phyloP scores from a whole-genome alignment of 306 rosid species.

The Lablab purpureus region DNA sequence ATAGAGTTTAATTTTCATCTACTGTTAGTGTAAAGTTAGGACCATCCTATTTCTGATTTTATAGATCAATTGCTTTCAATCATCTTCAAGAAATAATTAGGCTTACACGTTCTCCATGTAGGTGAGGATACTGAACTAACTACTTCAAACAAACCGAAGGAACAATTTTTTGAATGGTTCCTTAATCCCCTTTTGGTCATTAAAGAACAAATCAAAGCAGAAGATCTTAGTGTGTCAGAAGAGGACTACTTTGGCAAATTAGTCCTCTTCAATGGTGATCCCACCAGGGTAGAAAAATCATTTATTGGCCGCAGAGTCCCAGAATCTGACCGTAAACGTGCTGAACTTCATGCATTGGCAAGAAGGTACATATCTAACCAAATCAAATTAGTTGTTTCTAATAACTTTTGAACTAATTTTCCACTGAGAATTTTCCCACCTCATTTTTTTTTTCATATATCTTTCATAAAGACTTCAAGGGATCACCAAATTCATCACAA shows the following conservation, averaged over 20 bases:
- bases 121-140: conserved; percentile 81
- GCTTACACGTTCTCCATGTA: conserved; percentile 45
- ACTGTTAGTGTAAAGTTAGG: neutral
- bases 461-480: conserved; percentile 74
- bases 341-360: conserved; percentile 88
- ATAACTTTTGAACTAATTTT: neutral
- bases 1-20: neutral
- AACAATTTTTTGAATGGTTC: conserved; percentile 84
- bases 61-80: conserved; percentile 18
- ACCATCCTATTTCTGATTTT: neutral
- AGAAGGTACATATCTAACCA: conserved; percentile 65
- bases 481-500: conserved; percentile 83
- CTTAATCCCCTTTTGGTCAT: conserved; percentile 82
- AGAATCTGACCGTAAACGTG: conserved; percentile 75
- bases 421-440: neutral
- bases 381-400: neutral
- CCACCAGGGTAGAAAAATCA: conserved; percentile 62
- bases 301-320: conserved; percentile 56
- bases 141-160: conserved; percentile 78
- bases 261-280: conserved; percentile 76
- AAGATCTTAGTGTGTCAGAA: conserved; percentile 70
- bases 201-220: conserved; percentile 87
- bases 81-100: conserved; percentile 28
- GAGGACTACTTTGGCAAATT: conserved; percentile 76
- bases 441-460: conserved; percentile 11